A percentile compares a stretch with the other conserved stretches of the same genome.
Evolutionary conservation across 2,329 filamentous ascomycete species (phyloP).

Genomic region (Diplocarpon mali): DNA sequence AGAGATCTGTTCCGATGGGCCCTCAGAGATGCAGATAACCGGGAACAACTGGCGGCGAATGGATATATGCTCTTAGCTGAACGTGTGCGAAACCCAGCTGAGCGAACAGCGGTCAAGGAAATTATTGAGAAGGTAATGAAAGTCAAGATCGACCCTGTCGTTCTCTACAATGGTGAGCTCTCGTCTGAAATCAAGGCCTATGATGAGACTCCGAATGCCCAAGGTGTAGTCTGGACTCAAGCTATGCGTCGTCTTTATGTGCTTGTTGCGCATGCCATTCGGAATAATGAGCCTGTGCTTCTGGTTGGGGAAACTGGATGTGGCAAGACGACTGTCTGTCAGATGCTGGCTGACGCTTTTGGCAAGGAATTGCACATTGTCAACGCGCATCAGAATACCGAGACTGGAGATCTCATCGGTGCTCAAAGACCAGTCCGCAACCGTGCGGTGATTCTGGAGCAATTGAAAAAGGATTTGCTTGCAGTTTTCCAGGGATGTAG

Average conservation of each 20-base stretch:
- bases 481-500: slow-evolving; percentile 31
- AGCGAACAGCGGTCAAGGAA: slow-evolving; percentile 71
- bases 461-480: slow-evolving; percentile 51
- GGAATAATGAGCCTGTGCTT: slow-evolving; percentile 86
- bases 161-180: slow-evolving; percentile 56
- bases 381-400: slow-evolving; percentile 96
- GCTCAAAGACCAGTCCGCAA: slow-evolving; percentile 89
- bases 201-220: slow-evolving; percentile 36
- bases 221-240: slow-evolving; percentile 81
- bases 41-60: slow-evolving; percentile 80
- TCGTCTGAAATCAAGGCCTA: slow-evolving; percentile 45
- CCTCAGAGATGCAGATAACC: slow-evolving; percentile 68
- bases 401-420: slow-evolving; percentile 94
- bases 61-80: slow-evolving; percentile 96
- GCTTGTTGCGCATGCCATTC: slow-evolving; percentile 74
- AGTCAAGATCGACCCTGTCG: slow-evolving; percentile 63
- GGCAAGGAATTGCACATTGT: slow-evolving; percentile 72
- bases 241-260: slow-evolving; percentile 90
- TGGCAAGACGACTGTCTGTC: slow-evolving; percentile 93
- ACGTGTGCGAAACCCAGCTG: slow-evolving; percentile 82
- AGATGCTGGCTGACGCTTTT: slow-evolving; percentile 76
- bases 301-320: slow-evolving; percentile 95
- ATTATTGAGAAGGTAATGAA: slow-evolving; percentile 89
- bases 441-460: slow-evolving; percentile 57
- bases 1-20: slow-evolving; percentile 96